Percentiles rank a stretch among this genome's conserved stretches.
phyloP scores from a whole-genome alignment of 768 basidiomycete genomes.

The Tulasnella sp. region DNA sequence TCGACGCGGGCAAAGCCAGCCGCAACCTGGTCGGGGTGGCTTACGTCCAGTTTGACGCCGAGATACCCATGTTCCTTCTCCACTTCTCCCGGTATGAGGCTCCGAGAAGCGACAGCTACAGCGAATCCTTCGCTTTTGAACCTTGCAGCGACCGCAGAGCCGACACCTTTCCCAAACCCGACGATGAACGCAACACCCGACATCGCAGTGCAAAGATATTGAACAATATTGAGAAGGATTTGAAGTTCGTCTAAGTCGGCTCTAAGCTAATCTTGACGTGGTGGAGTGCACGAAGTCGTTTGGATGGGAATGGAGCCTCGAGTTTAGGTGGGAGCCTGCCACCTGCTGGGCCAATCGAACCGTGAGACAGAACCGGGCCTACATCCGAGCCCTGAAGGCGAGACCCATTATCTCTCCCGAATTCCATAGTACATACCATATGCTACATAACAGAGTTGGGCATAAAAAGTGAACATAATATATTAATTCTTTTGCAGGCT shows the following conservation, averaged over 20 bases:
- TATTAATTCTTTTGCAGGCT: too few relatives aligned
- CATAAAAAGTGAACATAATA: too few relatives aligned
- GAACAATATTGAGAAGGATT: neutral
- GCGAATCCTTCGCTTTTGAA: constrained; percentile 12
- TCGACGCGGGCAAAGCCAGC: constrained; percentile 4
- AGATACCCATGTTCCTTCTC: neutral
- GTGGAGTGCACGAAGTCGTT: neutral
- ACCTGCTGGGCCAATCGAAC: neutral
- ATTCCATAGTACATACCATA: too few relatives aligned
- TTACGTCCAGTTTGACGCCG: constrained; percentile 3
- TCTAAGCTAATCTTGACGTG: neutral
- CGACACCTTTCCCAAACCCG: constrained; percentile 20
- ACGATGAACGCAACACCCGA: constrained; percentile 14
- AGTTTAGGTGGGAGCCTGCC: neutral
- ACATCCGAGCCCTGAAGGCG: neutral
- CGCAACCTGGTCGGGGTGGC: neutral
- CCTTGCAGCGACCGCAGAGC: constrained; percentile 16
- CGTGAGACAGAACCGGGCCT: neutral
- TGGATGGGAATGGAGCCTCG: neutral
- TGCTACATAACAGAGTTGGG: too few relatives aligned
- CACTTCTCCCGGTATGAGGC: neutral
- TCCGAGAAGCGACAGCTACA: constrained; percentile 14
- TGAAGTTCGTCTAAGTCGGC: too few relatives aligned
- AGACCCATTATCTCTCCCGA: too few relatives aligned
- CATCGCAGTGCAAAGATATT: neutral